Conservation (phyloP, 331 rosid genomes). For the Malus hybrid region DNA sequence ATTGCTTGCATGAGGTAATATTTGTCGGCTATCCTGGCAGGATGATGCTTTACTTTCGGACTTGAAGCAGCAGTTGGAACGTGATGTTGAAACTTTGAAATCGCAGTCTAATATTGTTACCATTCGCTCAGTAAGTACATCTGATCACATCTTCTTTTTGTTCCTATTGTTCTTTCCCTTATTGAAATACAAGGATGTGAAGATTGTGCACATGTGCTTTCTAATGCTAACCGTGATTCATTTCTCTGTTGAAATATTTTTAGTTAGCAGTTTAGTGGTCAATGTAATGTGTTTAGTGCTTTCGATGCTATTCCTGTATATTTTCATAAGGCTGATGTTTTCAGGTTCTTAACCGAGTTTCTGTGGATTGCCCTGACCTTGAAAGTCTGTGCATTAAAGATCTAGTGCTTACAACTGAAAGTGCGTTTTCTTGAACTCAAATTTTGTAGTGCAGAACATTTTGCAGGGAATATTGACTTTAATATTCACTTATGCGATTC, state of each 20-base stretch:
- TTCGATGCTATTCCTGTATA: neutral
- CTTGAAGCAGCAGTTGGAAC: constrained; percentile 83
- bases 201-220: neutral
- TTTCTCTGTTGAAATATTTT: neutral
- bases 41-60: constrained; percentile 72
- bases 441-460: constrained; percentile 1
- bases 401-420: constrained; percentile 66
- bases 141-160: neutral
- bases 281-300: neutral
- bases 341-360: constrained; percentile 67
- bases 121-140: constrained; percentile 59
- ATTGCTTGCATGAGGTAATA: neutral
- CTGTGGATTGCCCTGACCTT: constrained; percentile 79
- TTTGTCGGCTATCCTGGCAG: constrained; percentile 28
- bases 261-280: neutral
- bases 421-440: constrained; percentile 29
- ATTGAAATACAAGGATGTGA: neutral
- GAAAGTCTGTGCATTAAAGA: constrained; percentile 69
- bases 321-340: neutral
- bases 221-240: neutral
- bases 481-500: constrained; percentile 6
- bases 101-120: constrained; percentile 61
- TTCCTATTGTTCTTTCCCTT: neutral
- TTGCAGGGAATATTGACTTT: constrained; percentile 1
- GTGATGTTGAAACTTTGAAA: constrained; percentile 79